Percentiles rank a stretch among this genome's conserved stretches.
phyloP scores from a whole-genome alignment of 352 stramenopile species.

The Pythium sp. region DNA sequence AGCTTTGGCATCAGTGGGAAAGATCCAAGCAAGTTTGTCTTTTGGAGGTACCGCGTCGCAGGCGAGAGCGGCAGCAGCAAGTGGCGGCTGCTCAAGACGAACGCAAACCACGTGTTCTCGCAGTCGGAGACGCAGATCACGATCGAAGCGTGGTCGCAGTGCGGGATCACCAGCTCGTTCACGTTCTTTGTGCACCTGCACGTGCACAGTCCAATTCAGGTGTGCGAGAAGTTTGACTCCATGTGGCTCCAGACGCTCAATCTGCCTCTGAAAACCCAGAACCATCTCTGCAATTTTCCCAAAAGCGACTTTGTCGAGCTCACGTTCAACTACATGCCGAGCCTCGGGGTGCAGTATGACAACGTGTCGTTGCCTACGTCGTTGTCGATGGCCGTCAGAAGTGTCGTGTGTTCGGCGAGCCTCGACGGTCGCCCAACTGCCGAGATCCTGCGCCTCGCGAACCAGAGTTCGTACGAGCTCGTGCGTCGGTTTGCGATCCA shows the following conservation, averaged over 20 bases:
- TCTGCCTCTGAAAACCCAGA: neutral
- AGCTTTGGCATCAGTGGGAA: conserved; percentile 6
- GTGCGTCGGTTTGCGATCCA: conserved; percentile 12
- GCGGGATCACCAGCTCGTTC: conserved; percentile 27
- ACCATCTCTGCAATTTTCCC: conserved; percentile 27
- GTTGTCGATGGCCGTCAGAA: neutral
- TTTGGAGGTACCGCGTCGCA: conserved; percentile 21
- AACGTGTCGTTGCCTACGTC: neutral
- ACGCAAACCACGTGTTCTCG: conserved; percentile 14
- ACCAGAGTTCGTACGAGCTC: neutral
- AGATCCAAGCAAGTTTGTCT: conserved; percentile 13
- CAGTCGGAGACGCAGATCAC: conserved; percentile 7
- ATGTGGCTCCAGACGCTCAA: conserved; percentile 46
- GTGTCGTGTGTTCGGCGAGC: conserved; percentile 13
- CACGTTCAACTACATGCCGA: conserved; percentile 38
- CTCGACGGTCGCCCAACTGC: neutral
- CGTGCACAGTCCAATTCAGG: conserved; percentile 23
- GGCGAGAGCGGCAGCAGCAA: conserved; percentile 9
- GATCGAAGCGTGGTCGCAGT: conserved; percentile 43
- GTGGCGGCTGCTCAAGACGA: conserved; percentile 12
- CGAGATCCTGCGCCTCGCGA: conserved; percentile 10
- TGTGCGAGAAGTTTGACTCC: conserved; percentile 32
- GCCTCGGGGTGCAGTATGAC: conserved; percentile 18
- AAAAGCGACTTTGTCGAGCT: conserved; percentile 50
- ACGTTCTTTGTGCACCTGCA: conserved; percentile 38